Base-by-base conservation (phyloP, 805 yeast species). In the Priceomyces medius region DNA sequence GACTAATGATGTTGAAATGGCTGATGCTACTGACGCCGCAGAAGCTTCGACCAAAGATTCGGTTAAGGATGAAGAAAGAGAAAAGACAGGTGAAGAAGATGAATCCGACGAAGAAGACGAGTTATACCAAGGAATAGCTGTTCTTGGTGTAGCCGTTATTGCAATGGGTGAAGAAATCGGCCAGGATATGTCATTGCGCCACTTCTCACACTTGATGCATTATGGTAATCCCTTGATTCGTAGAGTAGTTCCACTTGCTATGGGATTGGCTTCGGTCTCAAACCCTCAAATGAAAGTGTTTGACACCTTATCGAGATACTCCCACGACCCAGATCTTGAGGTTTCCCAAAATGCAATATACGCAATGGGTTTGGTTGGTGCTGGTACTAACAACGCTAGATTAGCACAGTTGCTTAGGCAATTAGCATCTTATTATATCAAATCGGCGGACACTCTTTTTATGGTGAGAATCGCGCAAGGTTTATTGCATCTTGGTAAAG, bases 91-190 rank as follows among this genome's bases (percentile, higher is more conserved):
- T 56, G 61, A 43, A 32, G 64, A 41, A 52, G 61, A 51, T 6
- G 61, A 54, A 2, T 55, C 54, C 4, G 63, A 61, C 7, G 76
- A 71, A 17, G 79, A 72, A 41, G 86, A 80, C 44, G 78, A 75
- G 49, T 63, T 81, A 32, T 78, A 74, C 59, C 88, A 85, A 55
- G 95, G 95, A 1, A 88, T 87, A 57, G 93, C 98, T 7, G 97
- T 93, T 14, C 74, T 93, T 39, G 99, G 99, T 45, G 78, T 93
- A 50, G 99, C 97, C 0, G 76, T 86, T 49, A 86, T 95, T 55
- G 93, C 97, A 10, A 83, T 93, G 85, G 99, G 99, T 48, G 99
- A 93, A 66, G 96, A 88, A 50, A 87, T 93, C 61, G 99, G 99
- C 24, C 95, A 87, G 64, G 97, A 91, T 53, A 93, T 93, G 99